Evolutionary conservation across 208 protist genomes (phyloP), one percentile per base, ranked within the genome.

Genomic region (Wallacemonas rigidus): DNA sequence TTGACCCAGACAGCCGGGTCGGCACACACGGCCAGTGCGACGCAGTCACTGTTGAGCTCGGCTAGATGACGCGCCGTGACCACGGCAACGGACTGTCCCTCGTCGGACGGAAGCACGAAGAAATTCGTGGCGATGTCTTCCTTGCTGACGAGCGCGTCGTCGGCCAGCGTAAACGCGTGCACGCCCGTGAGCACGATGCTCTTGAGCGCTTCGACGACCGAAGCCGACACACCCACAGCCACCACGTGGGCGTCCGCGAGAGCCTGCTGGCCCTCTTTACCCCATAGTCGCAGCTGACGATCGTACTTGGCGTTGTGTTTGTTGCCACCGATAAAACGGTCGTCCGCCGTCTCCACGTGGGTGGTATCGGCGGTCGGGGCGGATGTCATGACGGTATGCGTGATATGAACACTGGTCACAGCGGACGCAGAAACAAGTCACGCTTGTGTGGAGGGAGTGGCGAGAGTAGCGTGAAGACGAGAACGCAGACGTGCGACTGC

Each of bases 151-250:
- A 79, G 58, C 9, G 74, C 61, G 56, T 91, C 92, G 75, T 99
- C 98, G 2, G 99, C 95, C 14, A 99, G 75, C 0, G 96, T 98
- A 63, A 99, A 95, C 26, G 73, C 57, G 39, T 91, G 90, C 57
- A 99, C 82, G 47, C 97, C 97, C 8, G 98, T 90, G 12, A 99
- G 81, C 26, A 99, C 82, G 3, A 99, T 72, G 69, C 98, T 99
- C 78, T 99, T 99, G 7, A 99, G 76, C 2, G 91, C 88, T 68
- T 99, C 98, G 38, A 87, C 88, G n/a, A 94, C 95, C 2, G 87
- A 81, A 4, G 89, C 90, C 39, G 87, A 98, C 26, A 81, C 95
- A 56, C 98, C 98, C 12, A 99, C 67, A 3, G 98, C 84, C 48
- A 97, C 88, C 38, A 99, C 76, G 56, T 94, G 83, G 3, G 97